Base-by-base conservation (phyloP, 495 filamentous ascomycete species). In the Aspergillus steynii region DNA sequence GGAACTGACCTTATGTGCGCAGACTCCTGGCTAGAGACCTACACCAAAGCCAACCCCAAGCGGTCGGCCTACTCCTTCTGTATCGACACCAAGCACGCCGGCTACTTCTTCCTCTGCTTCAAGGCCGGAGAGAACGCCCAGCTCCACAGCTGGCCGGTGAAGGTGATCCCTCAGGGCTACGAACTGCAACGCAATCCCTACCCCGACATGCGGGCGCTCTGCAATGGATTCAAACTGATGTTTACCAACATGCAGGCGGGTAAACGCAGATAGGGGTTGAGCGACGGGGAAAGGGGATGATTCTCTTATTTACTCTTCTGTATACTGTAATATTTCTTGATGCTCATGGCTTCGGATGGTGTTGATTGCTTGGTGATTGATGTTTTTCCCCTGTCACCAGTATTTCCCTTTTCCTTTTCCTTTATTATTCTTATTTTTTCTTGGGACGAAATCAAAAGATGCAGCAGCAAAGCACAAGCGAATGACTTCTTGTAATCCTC, bases 11-110 rank as follows among this genome's bases (percentile, higher is more conserved):
- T 56, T 32, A 63, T 12, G 15, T 27, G 7, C 29, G 56, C 70
- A 97, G 96, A 97, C 74, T 88, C 88, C 81, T 99, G 94, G 94
- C 81, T 99, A 58, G 88, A 89, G 32, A 96, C 92, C 26, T 99
- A 98, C 77, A 92, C 91, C 65, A 88, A 94, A 76, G 95, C 95
- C 65, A 97, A 98, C 74, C 96, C 96, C 2, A 94, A 88, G 65
- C 90, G 95, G 58, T 95, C 90, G 52, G 89, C 90, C 50, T 99
- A 99, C 74, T 87, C 88, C 25, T 99, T 98, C 83, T 97, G 93
- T 81, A 86, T 95, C 70, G 91, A 97, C 67, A 82, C 89, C 47
- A 93, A 92, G 75, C 88, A 93, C 70, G 89, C 96, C 2, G 96
- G 96, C 47, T 98, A 96, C 77, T 99, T 98, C 77, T 87, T 80